Percentiles rank a stretch among this genome's conserved stretches.
Conservation (phyloP, 257 asterid species). For the Petrea volubilis region DNA sequence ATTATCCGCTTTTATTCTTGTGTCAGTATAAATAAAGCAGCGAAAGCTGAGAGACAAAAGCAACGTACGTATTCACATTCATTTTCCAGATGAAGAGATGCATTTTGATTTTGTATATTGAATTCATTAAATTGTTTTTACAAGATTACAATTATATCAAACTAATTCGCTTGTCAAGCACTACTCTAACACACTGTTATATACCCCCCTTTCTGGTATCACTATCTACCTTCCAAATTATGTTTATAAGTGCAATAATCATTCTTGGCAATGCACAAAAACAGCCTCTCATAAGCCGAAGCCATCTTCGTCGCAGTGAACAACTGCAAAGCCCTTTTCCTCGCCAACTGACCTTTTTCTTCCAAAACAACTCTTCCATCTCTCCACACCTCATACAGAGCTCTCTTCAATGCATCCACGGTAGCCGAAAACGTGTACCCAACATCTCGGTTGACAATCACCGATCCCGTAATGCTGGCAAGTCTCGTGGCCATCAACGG, state of each 20-base stretch:
- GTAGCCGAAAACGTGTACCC: conserved; percentile 75
- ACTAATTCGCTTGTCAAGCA: too few relatives aligned
- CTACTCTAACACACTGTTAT: too few relatives aligned
- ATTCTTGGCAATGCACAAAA: conserved; percentile 57
- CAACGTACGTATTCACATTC: too few relatives aligned
- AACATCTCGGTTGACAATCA: conserved; percentile 49
- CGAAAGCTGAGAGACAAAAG: too few relatives aligned
- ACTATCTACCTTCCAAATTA: neutral
- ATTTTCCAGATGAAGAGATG: too few relatives aligned
- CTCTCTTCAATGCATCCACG: conserved; percentile 53
- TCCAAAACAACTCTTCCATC: conserved; percentile 51
- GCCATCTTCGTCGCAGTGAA: conserved; percentile 75
- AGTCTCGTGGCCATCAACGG: conserved; percentile 71
- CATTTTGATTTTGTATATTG: too few relatives aligned
- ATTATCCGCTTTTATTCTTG: too few relatives aligned
- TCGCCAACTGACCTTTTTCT: conserved; percentile 54
- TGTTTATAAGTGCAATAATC: conserved; percentile 26
- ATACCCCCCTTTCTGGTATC: too few relatives aligned
- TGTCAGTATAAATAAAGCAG: too few relatives aligned
- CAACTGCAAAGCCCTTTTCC: conserved; percentile 54
- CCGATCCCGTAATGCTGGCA: conserved; percentile 64
- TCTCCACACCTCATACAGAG: conserved; percentile 50
- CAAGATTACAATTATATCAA: too few relatives aligned
- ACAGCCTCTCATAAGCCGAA: conserved; percentile 75
- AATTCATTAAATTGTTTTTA: too few relatives aligned